These are phyloP conservation scores for Yamadazyma insecticola DNA, from an alignment of 805 yeast genomes.

Conservation along the genomic window DNA sequence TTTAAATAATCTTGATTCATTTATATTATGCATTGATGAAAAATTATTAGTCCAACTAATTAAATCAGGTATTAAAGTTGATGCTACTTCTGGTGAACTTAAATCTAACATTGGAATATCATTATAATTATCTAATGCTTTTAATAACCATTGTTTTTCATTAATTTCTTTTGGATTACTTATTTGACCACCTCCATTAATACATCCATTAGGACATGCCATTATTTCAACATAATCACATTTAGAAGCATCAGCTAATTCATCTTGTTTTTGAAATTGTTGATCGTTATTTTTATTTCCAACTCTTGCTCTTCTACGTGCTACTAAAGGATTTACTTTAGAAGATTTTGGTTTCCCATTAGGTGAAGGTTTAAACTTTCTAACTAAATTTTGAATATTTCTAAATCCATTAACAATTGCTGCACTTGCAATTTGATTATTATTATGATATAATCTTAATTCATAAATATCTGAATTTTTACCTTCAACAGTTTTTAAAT, in stretches of 20 bases:
- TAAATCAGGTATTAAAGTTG: conserved; percentile 14
- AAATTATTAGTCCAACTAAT: conserved; percentile 32
- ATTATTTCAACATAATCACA: conserved; percentile 88
- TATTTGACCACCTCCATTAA: conserved; percentile 94
- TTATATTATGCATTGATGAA: conserved; percentile 22
- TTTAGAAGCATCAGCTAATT: conserved; percentile 53
- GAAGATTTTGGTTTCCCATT: conserved; percentile 2
- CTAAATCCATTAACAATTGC: conserved; percentile 84
- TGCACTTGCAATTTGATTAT: conserved; percentile 43
- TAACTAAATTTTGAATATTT: conserved; percentile 88
- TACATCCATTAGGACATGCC: conserved; percentile 99
- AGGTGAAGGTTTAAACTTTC: conserved; percentile 56
- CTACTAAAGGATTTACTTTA: conserved; percentile 35
- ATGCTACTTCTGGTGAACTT: conserved; percentile 3
- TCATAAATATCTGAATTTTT: conserved; percentile 77
- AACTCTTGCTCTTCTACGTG: conserved; percentile 41
- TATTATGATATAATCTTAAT: conserved; percentile 46
- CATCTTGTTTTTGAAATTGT: conserved; percentile 11
- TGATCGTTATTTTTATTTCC: conserved; percentile 12
- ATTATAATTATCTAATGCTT: conserved; percentile 31
- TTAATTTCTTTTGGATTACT: conserved; percentile 37
- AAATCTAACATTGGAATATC: conserved; percentile 21
- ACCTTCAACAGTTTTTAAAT: conserved; percentile 48
- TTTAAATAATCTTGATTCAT: conserved; percentile 34
- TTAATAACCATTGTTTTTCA: conserved; percentile 43